Base-by-base conservation (phyloP, 179 eudicot species). In the Pouteria campechiana region DNA sequence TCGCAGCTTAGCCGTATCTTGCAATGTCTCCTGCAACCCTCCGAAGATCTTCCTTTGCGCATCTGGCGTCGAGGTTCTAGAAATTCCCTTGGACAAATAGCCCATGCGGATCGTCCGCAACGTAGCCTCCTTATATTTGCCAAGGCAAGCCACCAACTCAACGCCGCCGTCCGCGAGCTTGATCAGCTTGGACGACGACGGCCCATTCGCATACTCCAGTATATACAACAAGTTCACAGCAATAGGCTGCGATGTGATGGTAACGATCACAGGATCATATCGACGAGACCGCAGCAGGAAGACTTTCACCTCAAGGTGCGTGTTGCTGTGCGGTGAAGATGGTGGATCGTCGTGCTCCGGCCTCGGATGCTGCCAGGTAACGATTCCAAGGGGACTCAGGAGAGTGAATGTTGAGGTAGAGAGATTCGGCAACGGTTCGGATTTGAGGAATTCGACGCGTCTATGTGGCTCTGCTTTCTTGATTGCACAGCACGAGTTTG, bases 321-420 rank as follows among this genome's bases (percentile, higher is more conserved):
- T 61, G 0, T 38, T 75, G 0, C 23, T 57, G 11, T 82, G 93
- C 41, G 42, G 52, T 0, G 46, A 16, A 21, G 82, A 77, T 24
- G 58, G 63, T 33, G 20, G 41, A 0, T 41, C 5, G 3, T 74
- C 77, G 17, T 81, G 85, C 52, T 63, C 66, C 7, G 82, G 92
- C 5, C 45, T 63, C 15, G 87, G 81, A 12, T 78, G 83, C 40
- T 75, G 87, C 52, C 74, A 82, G 41, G 54, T 68, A 1, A 28
- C 69, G 2, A 32, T 73, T 4, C 74, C 79, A 0, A 55, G 52
- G 41, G 81, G 76, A 1, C 7, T 68, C 2, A 63, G 60, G 17
- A 36, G 33, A 5, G n/a, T n/a, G n/a, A n/a, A n/a, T n/a, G n/a
- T n/a, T n/a, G n/a, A n/a, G n/a, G n/a, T n/a, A n/a, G n/a, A n/a